Evolutionary conservation across 495 filamentous ascomycete species (phyloP).

Genomic region (Corynascus novoguineensis): DNA sequence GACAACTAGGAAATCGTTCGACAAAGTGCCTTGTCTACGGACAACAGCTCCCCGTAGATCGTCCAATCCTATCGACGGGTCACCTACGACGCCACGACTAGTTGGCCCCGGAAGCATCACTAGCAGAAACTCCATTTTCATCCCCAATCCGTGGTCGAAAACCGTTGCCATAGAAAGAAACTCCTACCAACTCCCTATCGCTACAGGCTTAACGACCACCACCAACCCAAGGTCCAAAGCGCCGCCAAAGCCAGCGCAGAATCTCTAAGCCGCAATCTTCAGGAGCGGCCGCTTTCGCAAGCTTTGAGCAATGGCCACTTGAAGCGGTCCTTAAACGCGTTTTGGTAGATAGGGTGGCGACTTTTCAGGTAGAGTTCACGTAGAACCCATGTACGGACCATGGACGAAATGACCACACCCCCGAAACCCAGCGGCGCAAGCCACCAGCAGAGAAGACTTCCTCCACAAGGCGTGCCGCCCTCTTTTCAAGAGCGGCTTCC

Average conservation of each 20-base stretch:
- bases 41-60: neutral
- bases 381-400: slow-evolving; percentile 13
- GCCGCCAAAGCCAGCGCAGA: too few species aligned
- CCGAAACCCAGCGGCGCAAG: slow-evolving; percentile 14
- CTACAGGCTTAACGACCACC: too few species aligned
- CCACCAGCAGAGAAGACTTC: slow-evolving; percentile 15
- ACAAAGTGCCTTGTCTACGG: neutral
- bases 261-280: neutral
- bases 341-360: neutral
- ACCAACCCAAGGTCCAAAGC: too few species aligned
- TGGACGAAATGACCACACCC: slow-evolving; percentile 11
- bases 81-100: neutral
- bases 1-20: slow-evolving; percentile 1
- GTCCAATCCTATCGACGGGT: neutral
- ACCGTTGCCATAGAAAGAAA: neutral
- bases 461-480: slow-evolving; percentile 7
- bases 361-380: neutral
- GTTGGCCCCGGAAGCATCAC: neutral
- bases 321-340: slow-evolving; percentile 6
- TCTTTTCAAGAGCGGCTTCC: slow-evolving; percentile 16
- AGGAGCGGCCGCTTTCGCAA: slow-evolving; percentile 10
- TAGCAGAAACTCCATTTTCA: neutral
- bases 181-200: neutral
- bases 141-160: neutral
- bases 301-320: slow-evolving; percentile 12